Conservation (phyloP, 169 alveolate species). For the Eimeria zaria region DNA sequence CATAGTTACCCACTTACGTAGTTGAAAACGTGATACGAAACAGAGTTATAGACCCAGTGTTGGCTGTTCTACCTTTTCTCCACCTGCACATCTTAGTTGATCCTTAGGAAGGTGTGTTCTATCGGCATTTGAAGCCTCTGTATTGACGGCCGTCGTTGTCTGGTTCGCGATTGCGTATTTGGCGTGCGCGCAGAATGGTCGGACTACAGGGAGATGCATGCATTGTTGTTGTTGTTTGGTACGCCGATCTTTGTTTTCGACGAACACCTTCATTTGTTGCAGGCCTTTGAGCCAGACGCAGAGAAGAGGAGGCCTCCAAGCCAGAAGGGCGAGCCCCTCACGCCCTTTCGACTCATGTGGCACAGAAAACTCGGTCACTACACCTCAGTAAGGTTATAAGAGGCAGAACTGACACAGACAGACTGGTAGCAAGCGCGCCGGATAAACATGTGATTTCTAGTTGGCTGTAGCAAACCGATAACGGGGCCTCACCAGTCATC, state of each 20-base stretch:
- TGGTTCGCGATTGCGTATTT: not conserved
- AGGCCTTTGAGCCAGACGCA: conserved; percentile 69
- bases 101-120: not conserved
- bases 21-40: not conserved
- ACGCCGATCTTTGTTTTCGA: conserved; percentile 64
- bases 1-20: not conserved
- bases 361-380: conserved; percentile 70
- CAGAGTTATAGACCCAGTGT: not conserved
- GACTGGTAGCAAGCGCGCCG: not conserved
- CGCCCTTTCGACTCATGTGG: conserved; percentile 74
- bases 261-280: conserved; percentile 66
- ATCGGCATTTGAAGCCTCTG: not conserved
- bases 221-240: conserved; percentile 41
- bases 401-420: not conserved
- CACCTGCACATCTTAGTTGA: not conserved
- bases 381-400: conserved; percentile 31
- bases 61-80: not conserved
- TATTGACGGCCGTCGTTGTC: not conserved
- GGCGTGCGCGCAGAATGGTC: conserved; percentile 75
- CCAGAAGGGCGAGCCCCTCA: conserved; percentile 33
- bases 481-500: not conserved
- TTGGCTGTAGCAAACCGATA: not conserved
- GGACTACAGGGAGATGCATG: conserved; percentile 80
- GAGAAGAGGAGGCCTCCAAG: conserved; percentile 63
- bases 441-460: not conserved